phyloP scores from a whole-genome alignment of 129 eudicot genomes.

The Cynara cardunculus region DNA sequence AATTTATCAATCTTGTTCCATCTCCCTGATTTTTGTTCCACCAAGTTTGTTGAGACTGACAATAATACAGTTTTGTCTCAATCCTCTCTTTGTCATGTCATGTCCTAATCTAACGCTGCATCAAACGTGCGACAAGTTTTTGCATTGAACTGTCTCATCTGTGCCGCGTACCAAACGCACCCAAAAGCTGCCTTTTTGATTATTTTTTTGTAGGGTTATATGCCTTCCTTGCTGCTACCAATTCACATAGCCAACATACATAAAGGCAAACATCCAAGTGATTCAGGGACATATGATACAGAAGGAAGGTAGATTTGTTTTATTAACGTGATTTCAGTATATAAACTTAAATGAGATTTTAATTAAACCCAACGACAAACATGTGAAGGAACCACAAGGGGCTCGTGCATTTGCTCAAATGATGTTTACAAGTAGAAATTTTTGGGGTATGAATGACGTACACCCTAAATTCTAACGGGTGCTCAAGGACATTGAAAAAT shows the following conservation, averaged over 20 bases:
- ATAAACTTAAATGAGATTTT: background rate
- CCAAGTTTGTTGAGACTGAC: background rate
- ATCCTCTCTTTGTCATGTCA: too few species aligned
- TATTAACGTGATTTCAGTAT: background rate
- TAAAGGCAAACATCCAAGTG: conserved; percentile 75
- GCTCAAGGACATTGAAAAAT: too few species aligned
- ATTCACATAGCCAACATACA: conserved; percentile 63
- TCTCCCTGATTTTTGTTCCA: background rate
- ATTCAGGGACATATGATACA: conserved; percentile 55
- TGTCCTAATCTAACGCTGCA: background rate
- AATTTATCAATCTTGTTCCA: too few species aligned
- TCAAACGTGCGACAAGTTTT: background rate
- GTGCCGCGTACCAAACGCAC: background rate
- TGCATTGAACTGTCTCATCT: background rate
- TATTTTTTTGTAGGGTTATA: conserved; percentile 36
- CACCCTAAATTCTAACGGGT: too few species aligned
- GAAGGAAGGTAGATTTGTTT: conserved; percentile 69
- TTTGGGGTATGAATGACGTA: too few species aligned
- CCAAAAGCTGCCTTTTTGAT: background rate
- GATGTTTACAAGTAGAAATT: too few species aligned
- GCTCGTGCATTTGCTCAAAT: too few species aligned
- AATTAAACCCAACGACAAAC: too few species aligned
- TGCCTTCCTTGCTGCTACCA: conserved; percentile 49
- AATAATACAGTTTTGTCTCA: too few species aligned
- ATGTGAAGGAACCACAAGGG: too few species aligned